Evolutionary conservation across 2,329 filamentous ascomycete species (phyloP).

Genomic region (Berkeleyomyces basicola): DNA sequence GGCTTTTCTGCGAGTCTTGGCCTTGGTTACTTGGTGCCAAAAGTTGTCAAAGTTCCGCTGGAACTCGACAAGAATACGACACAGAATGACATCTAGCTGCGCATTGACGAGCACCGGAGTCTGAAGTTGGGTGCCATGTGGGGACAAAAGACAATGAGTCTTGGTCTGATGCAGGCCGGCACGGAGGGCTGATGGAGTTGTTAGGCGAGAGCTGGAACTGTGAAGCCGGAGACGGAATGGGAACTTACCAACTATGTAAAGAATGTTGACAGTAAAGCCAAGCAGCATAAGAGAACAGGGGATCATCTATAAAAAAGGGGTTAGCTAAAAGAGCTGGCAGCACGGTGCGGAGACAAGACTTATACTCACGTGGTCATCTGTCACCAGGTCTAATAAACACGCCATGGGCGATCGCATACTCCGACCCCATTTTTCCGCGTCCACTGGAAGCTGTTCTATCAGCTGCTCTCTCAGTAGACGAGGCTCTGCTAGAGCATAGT

Average conservation of each 20-base stretch:
- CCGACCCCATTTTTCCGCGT: background rate
- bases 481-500: background rate
- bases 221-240: background rate
- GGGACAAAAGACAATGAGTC: background rate
- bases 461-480: background rate
- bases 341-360: background rate
- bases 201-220: background rate
- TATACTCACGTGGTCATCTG: background rate
- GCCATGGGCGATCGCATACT: background rate
- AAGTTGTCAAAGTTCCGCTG: conserved; percentile 6
- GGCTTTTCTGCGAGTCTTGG: background rate
- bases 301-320: background rate
- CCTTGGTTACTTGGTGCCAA: background rate
- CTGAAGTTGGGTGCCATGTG: background rate
- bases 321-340: background rate
- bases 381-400: background rate
- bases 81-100: background rate
- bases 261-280: background rate
- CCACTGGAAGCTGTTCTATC: background rate
- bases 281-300: background rate
- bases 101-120: background rate
- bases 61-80: background rate
- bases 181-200: background rate
- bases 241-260: background rate
- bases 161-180: background rate